A percentile compares a stretch with the other conserved stretches of the same genome.
Conservation (phyloP, 768 basidiomycete species). For the Serendipita vermifera region DNA sequence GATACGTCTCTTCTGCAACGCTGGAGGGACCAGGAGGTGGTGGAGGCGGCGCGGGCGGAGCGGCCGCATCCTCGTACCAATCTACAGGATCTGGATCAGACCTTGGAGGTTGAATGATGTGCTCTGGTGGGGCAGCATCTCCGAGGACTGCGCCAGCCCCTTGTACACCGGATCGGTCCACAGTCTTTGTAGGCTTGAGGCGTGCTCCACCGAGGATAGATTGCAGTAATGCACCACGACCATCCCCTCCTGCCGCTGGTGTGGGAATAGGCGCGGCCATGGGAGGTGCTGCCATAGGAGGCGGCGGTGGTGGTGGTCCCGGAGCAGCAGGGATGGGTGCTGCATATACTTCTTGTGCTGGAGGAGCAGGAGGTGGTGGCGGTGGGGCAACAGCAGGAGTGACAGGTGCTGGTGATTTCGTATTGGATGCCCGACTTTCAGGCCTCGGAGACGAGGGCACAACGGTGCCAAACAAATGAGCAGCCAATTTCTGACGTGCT, state of each 20-base stretch:
- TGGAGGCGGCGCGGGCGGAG: conserved; percentile 32
- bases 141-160: conserved; percentile 70
- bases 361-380: conserved; percentile 29
- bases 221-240: conserved; percentile 49
- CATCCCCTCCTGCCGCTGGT: conserved; percentile 32
- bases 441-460: conserved; percentile 33
- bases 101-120: conserved; percentile 43
- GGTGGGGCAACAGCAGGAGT: conserved; percentile 14
- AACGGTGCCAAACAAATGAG: conserved; percentile 62
- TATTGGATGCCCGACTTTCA: background rate
- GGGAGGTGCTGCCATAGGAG: conserved; percentile 22
- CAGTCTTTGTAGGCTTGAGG: conserved; percentile 63
- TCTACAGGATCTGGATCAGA: conserved; percentile 60
- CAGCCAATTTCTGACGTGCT: conserved; percentile 58
- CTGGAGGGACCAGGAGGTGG: conserved; percentile 29
- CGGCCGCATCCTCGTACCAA: conserved; percentile 83
- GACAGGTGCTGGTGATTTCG: background rate
- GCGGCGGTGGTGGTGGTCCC: conserved; percentile 22
- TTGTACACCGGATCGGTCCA: conserved; percentile 62
- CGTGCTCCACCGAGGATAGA: conserved; percentile 61
- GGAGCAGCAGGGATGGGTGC: conserved; percentile 21
- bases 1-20: conserved; percentile 37
- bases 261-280: conserved; percentile 21
- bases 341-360: conserved; percentile 22
- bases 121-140: conserved; percentile 52